Evolutionary conservation across 371 early-diverging fungal species (phyloP), one percentile per base, ranked within the genome.

Genomic region (Mucor racemosus): DNA sequence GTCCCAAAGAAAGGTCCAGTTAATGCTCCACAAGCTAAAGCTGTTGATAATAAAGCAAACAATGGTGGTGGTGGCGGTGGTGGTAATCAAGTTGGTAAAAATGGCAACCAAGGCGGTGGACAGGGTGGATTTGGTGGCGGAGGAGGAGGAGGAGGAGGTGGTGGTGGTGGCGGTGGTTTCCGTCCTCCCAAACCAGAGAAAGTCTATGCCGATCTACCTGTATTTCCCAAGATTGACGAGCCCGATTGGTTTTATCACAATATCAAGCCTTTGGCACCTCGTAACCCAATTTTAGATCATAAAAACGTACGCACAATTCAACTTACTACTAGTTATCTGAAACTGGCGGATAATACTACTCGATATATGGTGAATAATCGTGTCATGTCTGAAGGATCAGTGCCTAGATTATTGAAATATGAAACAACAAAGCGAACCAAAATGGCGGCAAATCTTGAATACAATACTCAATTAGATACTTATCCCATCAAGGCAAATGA

Each of bases 351-450:
- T 48, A 73, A 68, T 9, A 63, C 67, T 1, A 69, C 79, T 1
- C 72, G 76, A 6, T 81, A 78, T 34, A 31, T 67, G 21, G 73
- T 81, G 26, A 81, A 78, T 60, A 67, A 71, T 5, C 68, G 78
- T 21, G 10, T 66, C n/a, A 65, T 69, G 10, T 40, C 54, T 4
- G 14, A 15, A n/a, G 4, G 13, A 5, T 3, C 62, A 14, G 40
- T 62, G 31, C 53, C 50, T 21, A 50, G 65, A 0, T 40, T 69
- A 8, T 7, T 38, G 10, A 41, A 17, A 11, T 60, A 65, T 7
- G 19, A 42, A 1, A 2, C 33, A 3, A 59, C 8, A 59, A 58
- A 60, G 31, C 57, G n/a, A 55, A 35, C 35, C 56, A 35, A 17
- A 38, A 36, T 44, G 46, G 10, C 40, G 10, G 63, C 65, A 13